Percentiles rank a stretch among this genome's conserved stretches.
These are phyloP conservation scores for Colletotrichum tabaci DNA, from an alignment of 2,329 filamentous ascomycete species.

Conservation along the genomic window DNA sequence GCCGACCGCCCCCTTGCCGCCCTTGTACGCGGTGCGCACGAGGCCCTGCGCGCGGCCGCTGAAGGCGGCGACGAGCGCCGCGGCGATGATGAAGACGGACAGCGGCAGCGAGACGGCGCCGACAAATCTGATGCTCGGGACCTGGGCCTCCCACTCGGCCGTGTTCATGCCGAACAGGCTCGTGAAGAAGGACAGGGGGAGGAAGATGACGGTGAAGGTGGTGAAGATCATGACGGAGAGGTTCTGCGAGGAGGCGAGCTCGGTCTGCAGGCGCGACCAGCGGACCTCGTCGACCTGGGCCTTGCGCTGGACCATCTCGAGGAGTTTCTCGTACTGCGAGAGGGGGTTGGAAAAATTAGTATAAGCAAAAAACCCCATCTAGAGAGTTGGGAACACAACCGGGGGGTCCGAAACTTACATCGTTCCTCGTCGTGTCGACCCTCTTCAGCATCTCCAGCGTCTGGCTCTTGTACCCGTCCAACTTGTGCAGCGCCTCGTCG, in stretches of 20 bases:
- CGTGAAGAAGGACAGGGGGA: conserved; percentile 76
- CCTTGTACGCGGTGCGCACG: conserved; percentile 46
- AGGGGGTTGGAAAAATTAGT: no score
- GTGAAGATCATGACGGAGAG: conserved; percentile 78
- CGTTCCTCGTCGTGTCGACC: conserved; percentile 71
- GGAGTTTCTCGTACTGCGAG: conserved; percentile 69
- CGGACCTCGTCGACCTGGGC: conserved; percentile 77
- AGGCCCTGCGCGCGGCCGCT: conserved; percentile 60
- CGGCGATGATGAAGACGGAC: conserved; percentile 63
- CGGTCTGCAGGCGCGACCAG: conserved; percentile 73
- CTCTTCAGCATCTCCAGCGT: conserved; percentile 71
- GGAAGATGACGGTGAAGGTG: conserved; percentile 74
- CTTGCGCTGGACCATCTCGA: conserved; percentile 78
- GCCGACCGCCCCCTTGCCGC: neutral
- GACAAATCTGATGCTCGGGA: conserved; percentile 60
- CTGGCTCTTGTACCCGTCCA: conserved; percentile 70
- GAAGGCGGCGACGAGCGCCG: conserved; percentile 70
- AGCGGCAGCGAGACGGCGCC: conserved; percentile 64
- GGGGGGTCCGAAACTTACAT: conserved; percentile 47
- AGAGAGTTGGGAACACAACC: no score
- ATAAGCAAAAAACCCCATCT: no score
- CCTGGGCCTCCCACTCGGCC: conserved; percentile 69
- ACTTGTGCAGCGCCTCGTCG: conserved; percentile 64
- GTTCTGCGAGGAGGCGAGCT: conserved; percentile 74
- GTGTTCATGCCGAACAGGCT: conserved; percentile 77